Evolutionary conservation across 1,284 basidiomycete species (phyloP).

Genomic region (Hemileia vastatrix): DNA sequence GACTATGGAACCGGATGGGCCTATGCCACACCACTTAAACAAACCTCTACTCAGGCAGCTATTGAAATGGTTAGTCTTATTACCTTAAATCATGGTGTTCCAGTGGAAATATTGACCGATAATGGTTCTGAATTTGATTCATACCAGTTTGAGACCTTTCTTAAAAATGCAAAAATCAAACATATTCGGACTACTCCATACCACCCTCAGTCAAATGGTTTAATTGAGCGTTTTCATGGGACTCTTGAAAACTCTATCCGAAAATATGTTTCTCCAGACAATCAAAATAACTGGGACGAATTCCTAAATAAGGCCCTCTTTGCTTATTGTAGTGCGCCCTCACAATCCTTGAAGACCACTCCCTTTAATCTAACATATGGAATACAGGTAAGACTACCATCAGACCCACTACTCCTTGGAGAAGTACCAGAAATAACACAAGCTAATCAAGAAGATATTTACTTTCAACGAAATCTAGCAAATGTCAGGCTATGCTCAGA

Average conservation of each 20-base stretch:
- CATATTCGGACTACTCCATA: neutral
- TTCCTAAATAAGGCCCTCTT: neutral
- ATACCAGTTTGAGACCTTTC: neutral
- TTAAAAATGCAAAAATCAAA: neutral
- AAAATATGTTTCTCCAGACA: neutral
- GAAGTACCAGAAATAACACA: too few species aligned
- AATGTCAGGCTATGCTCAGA: too few species aligned
- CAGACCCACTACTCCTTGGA: neutral
- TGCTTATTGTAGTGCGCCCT: neutral
- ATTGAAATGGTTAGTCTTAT: neutral
- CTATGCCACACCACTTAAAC: neutral
- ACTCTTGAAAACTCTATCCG: neutral
- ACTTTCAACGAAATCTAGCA: too few species aligned
- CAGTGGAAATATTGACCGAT: neutral
- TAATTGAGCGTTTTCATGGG: slow-evolving; percentile 7
- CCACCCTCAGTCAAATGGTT: slow-evolving; percentile 10
- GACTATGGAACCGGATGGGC: slow-evolving; percentile 16
- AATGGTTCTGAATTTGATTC: slow-evolving; percentile 1
- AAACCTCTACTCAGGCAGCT: neutral
- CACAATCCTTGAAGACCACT: neutral
- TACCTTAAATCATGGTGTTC: neutral
- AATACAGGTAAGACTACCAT: neutral
- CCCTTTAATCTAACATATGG: slow-evolving; percentile 6
- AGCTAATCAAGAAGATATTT: too few species aligned
- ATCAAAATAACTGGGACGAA: slow-evolving; percentile 4